Evolutionary conservation across 2,329 filamentous ascomycete genomes (phyloP), one percentile per base, ranked within the genome.

Genomic region (Metarhizium robertsii): DNA sequence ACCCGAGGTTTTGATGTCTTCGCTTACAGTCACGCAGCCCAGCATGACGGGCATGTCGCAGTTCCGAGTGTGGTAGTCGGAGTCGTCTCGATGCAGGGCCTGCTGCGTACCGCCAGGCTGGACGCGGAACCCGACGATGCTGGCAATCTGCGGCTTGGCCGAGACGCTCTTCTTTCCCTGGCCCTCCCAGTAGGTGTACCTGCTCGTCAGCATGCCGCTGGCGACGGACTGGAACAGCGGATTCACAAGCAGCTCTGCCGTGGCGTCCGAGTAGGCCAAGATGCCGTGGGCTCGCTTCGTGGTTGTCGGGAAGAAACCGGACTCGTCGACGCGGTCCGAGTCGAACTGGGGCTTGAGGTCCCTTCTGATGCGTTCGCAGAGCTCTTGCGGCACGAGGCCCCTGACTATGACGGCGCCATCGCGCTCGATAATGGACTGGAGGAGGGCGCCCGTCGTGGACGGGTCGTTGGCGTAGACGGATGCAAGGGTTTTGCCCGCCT

Each of bases 21-120:
- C 18, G 11, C 51, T 53, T 55, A 61, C 60, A 48, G 66, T 68
- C 38, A 61, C 58, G 43, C 70, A 72, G 16, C 69, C 69, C 7
- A 72, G 62, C 68, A 73, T 69, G 16, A 69, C 65, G 4, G 71
- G 69, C 60, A 70, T 62, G 54, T 69, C 65, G 32, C 63, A 63
- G 53, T 71, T 67, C 11, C 64, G 59, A 1, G 63, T 61, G 30
- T 66, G 64, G 16, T 65, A 66, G 18, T 60, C 60, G 20, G 63
- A 61, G 34, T 75, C 71, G 56, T 73, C 65, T 16, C 71, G 61
- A 50, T 75, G 71, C 45, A 74, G 55, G 0, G 66, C 64, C 55
- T 75, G 73, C 52, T 71, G 69, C 42, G 61, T 66, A 14, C 69
- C 71, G 0, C 73, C 73, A 0, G 73, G 73, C 40, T 70, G 68